Conservation (phyloP, 2,329 filamentous ascomycete genomes). For the Ceratocystis albifundus region DNA sequence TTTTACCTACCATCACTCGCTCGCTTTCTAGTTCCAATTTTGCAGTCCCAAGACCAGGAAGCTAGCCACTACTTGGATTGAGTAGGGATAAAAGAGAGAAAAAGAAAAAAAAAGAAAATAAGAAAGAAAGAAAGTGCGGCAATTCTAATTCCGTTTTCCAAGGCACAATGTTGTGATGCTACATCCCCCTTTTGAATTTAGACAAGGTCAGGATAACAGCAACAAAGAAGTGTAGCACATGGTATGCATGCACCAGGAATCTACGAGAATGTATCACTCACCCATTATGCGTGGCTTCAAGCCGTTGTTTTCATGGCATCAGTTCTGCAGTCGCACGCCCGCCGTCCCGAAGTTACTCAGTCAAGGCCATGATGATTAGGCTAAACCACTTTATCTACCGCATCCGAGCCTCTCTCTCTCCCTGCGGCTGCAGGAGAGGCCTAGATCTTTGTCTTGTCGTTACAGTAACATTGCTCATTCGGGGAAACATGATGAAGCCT, state of each 20-base stretch:
- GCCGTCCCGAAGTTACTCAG: background rate
- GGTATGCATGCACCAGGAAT: too few species aligned
- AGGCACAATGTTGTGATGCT: background rate
- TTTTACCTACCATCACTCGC: background rate
- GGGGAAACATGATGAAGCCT: background rate
- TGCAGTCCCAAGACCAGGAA: background rate
- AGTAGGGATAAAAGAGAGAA: background rate
- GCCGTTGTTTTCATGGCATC: background rate
- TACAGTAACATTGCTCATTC: background rate
- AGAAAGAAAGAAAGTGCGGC: background rate
- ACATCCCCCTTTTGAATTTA: background rate
- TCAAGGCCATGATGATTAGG: background rate
- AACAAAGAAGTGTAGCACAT: background rate
- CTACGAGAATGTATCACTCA: background rate
- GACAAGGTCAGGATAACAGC: background rate
- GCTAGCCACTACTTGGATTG: background rate
- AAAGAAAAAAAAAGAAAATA: too few species aligned
- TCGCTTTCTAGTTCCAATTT: background rate
- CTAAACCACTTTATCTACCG: background rate
- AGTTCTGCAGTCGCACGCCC: background rate
- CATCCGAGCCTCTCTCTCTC: background rate
- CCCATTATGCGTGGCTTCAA: background rate
- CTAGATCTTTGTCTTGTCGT: constrained; percentile 1
- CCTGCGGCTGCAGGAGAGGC: background rate
- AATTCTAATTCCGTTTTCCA: background rate